Base-by-base conservation (phyloP, 768 basidiomycete species). In the Hypholoma sublateritium region DNA sequence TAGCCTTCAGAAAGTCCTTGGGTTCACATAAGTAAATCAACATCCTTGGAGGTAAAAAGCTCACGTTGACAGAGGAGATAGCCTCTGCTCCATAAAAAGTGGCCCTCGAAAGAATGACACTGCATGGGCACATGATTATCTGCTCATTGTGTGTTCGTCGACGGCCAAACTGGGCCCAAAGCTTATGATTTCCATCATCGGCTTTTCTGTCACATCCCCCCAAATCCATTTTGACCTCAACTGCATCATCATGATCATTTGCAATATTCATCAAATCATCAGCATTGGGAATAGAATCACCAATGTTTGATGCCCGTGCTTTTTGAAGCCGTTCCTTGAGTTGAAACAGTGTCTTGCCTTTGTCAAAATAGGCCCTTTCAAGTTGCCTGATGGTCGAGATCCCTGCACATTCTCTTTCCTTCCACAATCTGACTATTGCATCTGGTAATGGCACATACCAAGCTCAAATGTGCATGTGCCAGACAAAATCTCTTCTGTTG, bases 131-230 rank as follows among this genome's bases (percentile, higher is more conserved):
- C 13, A 65, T 54, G 2, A 65, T 25, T 1, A 55, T 46, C 39
- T 65, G 63, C 47, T 65, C 59, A 43, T 62, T 65, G 39, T 65
- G 63, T 1, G 60, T 65, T 2, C 57, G 28, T 2, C 41, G 32
- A 14, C 42, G 44, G 9, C 58, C 57, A 55, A 59, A 62, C 6
- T 57, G 50, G 36, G 59, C 59, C n/a, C 52, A 36, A 24, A 53
- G 14, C 5, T 25, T 41, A 11, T 37, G 44, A 21, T 60, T 62
- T 36, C 61, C 61, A 16, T 39, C 6, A 1, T 39, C 52, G 2
- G 58, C 21, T 25, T 62, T 62, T 19, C 57, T 44, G 4, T 43
- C 47, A 39, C 60, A 61, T 9, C 28, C 28, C 5, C 9, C 6
- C 5, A 32, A 32, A 9, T 32, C 28, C 28, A 32, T 32, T 28